A percentile compares a stretch with the other conserved stretches of the same genome.
phyloP scores from a whole-genome alignment of 1,139 yeast genomes.

The Protomyces arabidopsidicola region DNA sequence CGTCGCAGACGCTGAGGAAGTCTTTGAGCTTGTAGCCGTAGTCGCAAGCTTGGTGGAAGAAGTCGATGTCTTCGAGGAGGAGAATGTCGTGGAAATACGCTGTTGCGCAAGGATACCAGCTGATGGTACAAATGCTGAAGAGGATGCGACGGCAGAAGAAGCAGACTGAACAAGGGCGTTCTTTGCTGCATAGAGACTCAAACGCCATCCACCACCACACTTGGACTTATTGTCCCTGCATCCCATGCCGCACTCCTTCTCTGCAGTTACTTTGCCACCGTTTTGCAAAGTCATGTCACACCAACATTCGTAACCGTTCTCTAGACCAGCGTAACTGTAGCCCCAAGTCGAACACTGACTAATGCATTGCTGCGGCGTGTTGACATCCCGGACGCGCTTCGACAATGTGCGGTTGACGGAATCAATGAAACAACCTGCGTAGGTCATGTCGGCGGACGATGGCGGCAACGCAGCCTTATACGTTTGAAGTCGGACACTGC shows the following conservation, averaged over 20 bases:
- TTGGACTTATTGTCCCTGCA: background rate
- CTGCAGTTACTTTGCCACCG: conserved; percentile 4
- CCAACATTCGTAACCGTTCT: conserved; percentile 10
- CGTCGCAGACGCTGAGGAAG: background rate
- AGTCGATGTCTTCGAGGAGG: background rate
- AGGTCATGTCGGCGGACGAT: conserved; percentile 4
- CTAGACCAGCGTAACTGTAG: conserved; percentile 8
- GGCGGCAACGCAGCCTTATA: background rate
- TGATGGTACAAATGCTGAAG: background rate
- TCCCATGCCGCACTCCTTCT: conserved; percentile 2
- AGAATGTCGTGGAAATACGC: background rate
- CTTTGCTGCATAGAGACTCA: conserved; percentile 13
- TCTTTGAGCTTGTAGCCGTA: background rate
- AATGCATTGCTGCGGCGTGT: conserved; percentile 12
- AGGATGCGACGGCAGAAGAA: background rate
- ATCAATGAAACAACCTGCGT: conserved; percentile 15
- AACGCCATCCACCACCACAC: conserved; percentile 16
- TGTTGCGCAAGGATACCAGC: background rate
- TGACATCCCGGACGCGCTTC: background rate
- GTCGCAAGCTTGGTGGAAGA: background rate
- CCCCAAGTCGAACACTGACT: conserved; percentile 4
- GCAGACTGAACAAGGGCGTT: background rate
- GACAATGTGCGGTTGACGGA: conserved; percentile 9
- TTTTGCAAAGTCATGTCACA: conserved; percentile 8
- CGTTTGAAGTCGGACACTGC: background rate